phyloP scores from a whole-genome alignment of 805 yeast species.

The Cyberlindnera euphorbiiphila region DNA sequence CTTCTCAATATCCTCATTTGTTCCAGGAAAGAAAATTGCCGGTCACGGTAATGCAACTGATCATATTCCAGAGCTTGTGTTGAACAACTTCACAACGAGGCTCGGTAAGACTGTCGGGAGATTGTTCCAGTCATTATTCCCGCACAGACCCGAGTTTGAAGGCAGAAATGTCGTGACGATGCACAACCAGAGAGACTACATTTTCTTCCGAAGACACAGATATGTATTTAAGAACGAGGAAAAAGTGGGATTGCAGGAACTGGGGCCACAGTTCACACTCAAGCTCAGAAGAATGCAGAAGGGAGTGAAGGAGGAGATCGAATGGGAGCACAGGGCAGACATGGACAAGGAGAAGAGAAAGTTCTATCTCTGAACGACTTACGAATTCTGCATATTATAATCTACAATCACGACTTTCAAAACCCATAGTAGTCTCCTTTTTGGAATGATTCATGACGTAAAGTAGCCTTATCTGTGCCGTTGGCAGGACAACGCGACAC shows the following conservation, averaged over 20 bases:
- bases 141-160: conserved; percentile 87
- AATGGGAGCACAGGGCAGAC: conserved; percentile 94
- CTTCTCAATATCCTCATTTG: conserved; percentile 75
- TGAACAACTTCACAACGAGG: conserved; percentile 90
- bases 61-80: conserved; percentile 86
- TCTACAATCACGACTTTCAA: conserved; percentile 1
- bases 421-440: no score
- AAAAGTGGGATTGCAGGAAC: conserved; percentile 89
- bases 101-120: conserved; percentile 92
- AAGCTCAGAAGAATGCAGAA: conserved; percentile 83
- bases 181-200: conserved; percentile 94
- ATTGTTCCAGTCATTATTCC: conserved; percentile 86
- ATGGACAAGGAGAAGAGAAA: conserved; percentile 96
- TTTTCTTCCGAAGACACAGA: conserved; percentile 93
- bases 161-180: conserved; percentile 95
- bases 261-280: conserved; percentile 95
- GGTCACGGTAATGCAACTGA: conserved; percentile 92
- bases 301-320: conserved; percentile 87
- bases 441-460: no score
- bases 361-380: conserved; percentile 59
- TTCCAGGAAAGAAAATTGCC: conserved; percentile 65
- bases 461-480: no score
- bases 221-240: conserved; percentile 87
- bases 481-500: no score
- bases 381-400: neutral